Evolutionary conservation across 441 rosid genomes (phyloP).

Genomic region (Mallotus repandus): DNA sequence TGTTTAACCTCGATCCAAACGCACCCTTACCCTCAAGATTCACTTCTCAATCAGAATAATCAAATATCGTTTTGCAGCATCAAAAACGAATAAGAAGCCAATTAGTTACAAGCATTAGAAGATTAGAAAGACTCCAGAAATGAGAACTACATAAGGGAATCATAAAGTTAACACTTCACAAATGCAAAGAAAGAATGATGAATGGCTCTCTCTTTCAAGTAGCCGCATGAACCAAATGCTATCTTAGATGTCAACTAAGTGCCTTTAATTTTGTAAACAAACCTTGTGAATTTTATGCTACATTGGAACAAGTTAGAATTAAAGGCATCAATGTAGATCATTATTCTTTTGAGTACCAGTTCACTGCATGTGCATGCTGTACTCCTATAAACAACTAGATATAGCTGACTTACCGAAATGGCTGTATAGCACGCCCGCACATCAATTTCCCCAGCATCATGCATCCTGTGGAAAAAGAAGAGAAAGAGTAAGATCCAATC

Average conservation of each 20-base stretch:
- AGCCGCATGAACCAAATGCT: neutral
- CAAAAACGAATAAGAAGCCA: neutral
- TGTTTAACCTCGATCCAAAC: too few relatives aligned
- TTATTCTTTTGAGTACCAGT: neutral
- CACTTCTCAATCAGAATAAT: neutral
- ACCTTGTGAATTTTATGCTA: neutral
- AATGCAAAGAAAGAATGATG: neutral
- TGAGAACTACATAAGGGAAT: neutral
- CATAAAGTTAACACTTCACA: neutral
- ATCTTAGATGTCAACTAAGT: neutral
- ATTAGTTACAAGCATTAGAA: neutral
- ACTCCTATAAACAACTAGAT: neutral
- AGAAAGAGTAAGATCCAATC: constrained; percentile 4
- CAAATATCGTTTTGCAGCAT: neutral
- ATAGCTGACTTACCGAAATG: constrained; percentile 55
- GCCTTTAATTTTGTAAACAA: neutral
- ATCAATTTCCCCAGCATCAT: constrained; percentile 90
- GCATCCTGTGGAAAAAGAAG: constrained; percentile 63
- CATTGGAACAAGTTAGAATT: neutral
- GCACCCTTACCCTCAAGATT: neutral
- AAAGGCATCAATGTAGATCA: neutral
- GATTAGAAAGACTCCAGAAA: neutral
- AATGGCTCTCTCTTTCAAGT: neutral
- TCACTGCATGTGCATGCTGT: neutral
- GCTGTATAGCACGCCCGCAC: constrained; percentile 96